Evolutionary conservation across 345 rosid genomes (phyloP).

Genomic region (Nephelium lappaceum): DNA sequence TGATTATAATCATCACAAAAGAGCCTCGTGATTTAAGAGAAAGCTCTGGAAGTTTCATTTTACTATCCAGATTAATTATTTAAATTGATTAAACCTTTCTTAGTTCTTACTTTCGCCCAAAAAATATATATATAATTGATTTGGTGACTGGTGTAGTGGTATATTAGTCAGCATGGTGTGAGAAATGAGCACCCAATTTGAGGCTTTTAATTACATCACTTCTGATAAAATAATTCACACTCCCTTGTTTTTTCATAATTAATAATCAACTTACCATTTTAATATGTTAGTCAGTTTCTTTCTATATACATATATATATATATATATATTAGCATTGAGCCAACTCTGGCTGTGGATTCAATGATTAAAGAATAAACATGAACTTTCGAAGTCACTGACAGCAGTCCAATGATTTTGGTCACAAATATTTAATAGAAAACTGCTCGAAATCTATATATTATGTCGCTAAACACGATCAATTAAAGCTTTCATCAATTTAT

Average conservation of each 20-base stretch:
- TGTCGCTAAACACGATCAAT: neutral
- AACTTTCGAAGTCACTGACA: neutral
- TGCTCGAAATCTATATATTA: neutral
- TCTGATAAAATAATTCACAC: neutral
- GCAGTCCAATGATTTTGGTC: neutral
- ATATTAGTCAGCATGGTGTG: too few species aligned
- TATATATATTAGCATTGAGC: neutral
- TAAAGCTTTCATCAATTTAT: too few species aligned
- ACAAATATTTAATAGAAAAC: neutral
- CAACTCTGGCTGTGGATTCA: neutral
- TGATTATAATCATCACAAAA: neutral
- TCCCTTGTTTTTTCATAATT: neutral
- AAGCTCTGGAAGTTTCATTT: neutral
- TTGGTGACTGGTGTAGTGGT: too few species aligned
- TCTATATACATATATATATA: neutral
- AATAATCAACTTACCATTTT: too few species aligned
- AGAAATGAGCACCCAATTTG: neutral
- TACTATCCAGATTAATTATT: too few species aligned
- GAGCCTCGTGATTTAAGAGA: neutral
- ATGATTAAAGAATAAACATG: neutral
- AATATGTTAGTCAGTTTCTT: too few species aligned
- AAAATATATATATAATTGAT: too few species aligned
- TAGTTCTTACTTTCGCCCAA: too few species aligned
- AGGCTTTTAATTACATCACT: neutral
- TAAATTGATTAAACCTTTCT: too few species aligned